phyloP scores from a whole-genome alignment of 116 monocot genomes.

The Cymodocea nodosa region DNA sequence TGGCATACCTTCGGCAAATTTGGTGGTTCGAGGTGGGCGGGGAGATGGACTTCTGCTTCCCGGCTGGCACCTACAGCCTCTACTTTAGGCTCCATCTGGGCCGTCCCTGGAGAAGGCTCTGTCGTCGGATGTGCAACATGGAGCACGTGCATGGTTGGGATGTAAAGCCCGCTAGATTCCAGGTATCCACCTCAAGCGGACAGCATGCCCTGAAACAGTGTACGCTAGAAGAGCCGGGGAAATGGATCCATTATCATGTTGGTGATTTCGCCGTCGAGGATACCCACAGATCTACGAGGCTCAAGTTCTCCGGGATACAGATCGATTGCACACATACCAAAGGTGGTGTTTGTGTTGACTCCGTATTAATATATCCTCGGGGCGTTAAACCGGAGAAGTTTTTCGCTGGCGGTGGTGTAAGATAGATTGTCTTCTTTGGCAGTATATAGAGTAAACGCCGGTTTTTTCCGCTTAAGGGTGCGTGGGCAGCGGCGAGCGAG shows the following conservation, averaged over 20 bases:
- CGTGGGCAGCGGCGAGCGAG: too few species aligned
- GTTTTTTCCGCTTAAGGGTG: too few species aligned
- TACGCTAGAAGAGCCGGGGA: conserved; percentile 38
- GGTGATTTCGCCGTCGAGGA: conserved; percentile 35
- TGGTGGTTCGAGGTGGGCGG: conserved; percentile 65
- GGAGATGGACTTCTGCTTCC: conserved; percentile 43
- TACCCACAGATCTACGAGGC: conserved; percentile 6
- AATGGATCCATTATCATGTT: conserved; percentile 51
- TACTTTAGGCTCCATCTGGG: conserved; percentile 48
- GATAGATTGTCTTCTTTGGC: too few species aligned
- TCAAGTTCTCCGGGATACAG: conserved; percentile 49
- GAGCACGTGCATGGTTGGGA: conserved; percentile 60
- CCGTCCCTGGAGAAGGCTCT: conserved; percentile 20
- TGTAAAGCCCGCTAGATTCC: conserved; percentile 45
- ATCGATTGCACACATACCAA: conserved; percentile 80
- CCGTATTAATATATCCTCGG: conserved; percentile 34
- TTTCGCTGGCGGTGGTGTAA: not conserved
- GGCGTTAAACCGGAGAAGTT: conserved; percentile 7
- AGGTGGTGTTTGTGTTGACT: conserved; percentile 67
- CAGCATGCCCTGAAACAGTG: conserved; percentile 31
- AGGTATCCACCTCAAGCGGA: conserved; percentile 39
- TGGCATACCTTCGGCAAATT: conserved; percentile 56
- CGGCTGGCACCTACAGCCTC: conserved; percentile 41
- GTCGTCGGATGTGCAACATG: conserved; percentile 24
- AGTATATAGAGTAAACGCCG: too few species aligned